A percentile compares a stretch with the other conserved stretches of the same genome.
phyloP scores from a whole-genome alignment of 1,284 basidiomycete genomes.

The Trametes versicolor region DNA sequence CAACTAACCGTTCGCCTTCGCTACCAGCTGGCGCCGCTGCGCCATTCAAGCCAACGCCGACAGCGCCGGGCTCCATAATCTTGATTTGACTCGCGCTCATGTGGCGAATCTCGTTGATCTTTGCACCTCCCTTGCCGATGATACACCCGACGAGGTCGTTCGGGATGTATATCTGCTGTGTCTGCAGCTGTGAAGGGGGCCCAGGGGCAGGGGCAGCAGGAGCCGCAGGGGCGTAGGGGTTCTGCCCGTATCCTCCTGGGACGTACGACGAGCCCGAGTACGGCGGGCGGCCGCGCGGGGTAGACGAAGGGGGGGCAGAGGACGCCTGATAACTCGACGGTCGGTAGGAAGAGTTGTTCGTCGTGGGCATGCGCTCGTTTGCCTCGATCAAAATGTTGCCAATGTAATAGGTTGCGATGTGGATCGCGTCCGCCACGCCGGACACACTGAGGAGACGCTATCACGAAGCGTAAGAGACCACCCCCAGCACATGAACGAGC shows the following conservation, averaged over 20 bases:
- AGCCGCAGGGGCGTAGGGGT: conserved; percentile 39
- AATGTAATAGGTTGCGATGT: conserved; percentile 99
- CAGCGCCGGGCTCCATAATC: conserved; percentile 97
- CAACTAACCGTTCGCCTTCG: conserved; percentile 90
- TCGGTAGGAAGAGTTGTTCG: conserved; percentile 52
- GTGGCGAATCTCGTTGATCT: conserved; percentile 99
- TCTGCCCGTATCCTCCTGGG: conserved; percentile 64
- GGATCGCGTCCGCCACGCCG: conserved; percentile 99
- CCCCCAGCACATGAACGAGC: conserved; percentile 16
- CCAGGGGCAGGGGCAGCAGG: conserved; percentile 38
- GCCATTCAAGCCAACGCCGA: conserved; percentile 69
- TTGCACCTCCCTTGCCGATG: conserved; percentile 98
- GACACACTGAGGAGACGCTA: conserved; percentile 97
- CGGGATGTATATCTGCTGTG: conserved; percentile 98
- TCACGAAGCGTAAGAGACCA: conserved; percentile 25
- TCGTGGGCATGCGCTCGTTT: conserved; percentile 86
- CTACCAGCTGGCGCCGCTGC: conserved; percentile 76
- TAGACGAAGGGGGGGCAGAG: conserved; percentile 3
- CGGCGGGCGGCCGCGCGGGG: conserved; percentile 51
- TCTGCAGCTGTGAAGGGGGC: conserved; percentile 77
- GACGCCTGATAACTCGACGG: conserved; percentile 48
- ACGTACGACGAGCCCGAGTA: conserved; percentile 76
- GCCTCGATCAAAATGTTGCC: conserved; percentile 97
- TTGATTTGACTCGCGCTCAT: conserved; percentile 97
- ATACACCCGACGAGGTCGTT: conserved; percentile 98